Conservation (phyloP, 1,139 yeast species). For the Geotrichum histeridarum region DNA sequence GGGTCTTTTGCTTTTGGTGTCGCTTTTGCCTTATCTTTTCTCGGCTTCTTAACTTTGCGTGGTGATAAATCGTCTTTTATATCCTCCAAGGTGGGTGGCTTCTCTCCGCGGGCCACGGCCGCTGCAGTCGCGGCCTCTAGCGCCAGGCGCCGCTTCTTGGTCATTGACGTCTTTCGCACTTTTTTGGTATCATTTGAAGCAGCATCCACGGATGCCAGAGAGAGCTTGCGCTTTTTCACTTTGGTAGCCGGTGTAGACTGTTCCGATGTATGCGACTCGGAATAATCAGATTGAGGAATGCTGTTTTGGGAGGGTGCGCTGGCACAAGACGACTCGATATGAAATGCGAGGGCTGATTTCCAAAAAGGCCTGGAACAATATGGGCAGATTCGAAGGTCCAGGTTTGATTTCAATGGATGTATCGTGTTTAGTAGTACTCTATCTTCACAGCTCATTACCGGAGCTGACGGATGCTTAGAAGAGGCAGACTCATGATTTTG, state of each 20-base stretch:
- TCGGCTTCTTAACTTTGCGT: conserved; percentile 21
- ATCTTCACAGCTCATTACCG: conserved; percentile 18
- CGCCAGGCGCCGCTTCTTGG: conserved; percentile 18
- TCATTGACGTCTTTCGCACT: conserved; percentile 18
- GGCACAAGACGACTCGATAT: conserved; percentile 25
- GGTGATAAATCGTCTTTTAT: conserved; percentile 18
- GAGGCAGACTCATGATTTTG: not conserved
- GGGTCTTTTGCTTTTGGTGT: conserved; percentile 69
- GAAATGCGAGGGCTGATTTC: conserved; percentile 26
- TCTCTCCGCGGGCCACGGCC: conserved; percentile 20
- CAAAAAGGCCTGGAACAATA: conserved; percentile 35
- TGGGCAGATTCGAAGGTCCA: conserved; percentile 33
- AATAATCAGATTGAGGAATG: not conserved
- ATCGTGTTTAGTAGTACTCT: conserved; percentile 14
- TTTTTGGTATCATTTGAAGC: conserved; percentile 4
- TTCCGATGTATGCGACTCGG: not conserved
- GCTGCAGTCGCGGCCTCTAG: conserved; percentile 19
- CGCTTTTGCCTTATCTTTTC: conserved; percentile 43
- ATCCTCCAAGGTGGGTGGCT: conserved; percentile 20
- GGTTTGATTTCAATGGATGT: conserved; percentile 26
- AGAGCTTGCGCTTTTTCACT: not conserved
- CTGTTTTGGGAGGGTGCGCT: conserved; percentile 15
- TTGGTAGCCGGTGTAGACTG: not conserved
- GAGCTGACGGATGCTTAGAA: conserved; percentile 16
- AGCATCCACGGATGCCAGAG: not conserved